Evolutionary conservation across 331 rosid species (phyloP), one percentile per base, ranked within the genome.

Genomic region (Pyracantha coccinea): DNA sequence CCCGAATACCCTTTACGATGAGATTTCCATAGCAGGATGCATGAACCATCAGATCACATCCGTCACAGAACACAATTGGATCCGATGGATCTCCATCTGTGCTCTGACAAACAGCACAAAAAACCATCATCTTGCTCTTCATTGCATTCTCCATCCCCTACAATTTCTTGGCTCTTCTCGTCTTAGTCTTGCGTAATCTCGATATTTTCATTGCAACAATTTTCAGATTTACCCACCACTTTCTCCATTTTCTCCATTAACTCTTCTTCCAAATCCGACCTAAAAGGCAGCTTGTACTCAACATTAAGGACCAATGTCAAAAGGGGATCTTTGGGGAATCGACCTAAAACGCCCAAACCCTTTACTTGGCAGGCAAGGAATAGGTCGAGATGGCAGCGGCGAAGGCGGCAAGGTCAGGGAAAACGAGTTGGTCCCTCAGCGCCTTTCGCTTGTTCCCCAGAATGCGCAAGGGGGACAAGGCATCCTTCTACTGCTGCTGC

Each of bases 41-140:
- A 73, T 94, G 97, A 1, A 94, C 97, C 97, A 89, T 94, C 25
- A 92, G 77, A 68, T 94, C 86, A 29, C 99, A 94, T 6, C 97
- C 97, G 47, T 92, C 99, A 32, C 96, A 94, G 8, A 94, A 45
- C 15, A 94, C 97, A 8, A 91, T 94, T 32, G 97, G 97, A 47
- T 94, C 95, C 0, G 79, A 62, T 8, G 92, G 81, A n/a, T 88
- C 94, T 17, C 92, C 99, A 53, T 94, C 97, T 1, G 97, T 85
- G 83, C 97, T 94, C 72, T 77, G 86, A 85, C 89, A 94, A 77
- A 84, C 86, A 74, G 85, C 91, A 78, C 89, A 92, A 9, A 68
- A 88, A 78, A 63, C 91, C 98, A 0, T 89, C 29, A 28, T 65
- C 17, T 21, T 44, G 70, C 4, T 72, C 78, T 8, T 70, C 76